Conservation (phyloP, 441 rosid species). For the Breynia disticha region DNA sequence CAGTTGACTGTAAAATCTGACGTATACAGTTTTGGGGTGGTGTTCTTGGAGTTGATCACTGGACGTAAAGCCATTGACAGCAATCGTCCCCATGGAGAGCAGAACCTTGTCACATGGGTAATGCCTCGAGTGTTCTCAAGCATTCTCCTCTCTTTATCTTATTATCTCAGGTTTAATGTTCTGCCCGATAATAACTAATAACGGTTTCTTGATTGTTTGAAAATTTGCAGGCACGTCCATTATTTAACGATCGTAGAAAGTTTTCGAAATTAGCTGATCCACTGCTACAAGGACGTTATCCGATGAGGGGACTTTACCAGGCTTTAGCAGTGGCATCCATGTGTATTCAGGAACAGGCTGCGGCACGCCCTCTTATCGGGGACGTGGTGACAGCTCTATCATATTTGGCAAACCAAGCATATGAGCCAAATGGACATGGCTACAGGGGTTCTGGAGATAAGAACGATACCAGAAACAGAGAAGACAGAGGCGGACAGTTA, state of each 20-base stretch:
- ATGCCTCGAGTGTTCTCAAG: slow-evolving; percentile 6
- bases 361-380: slow-evolving; percentile 81
- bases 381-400: slow-evolving; percentile 95
- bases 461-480: slow-evolving; percentile 49
- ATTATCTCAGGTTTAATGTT: neutral
- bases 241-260: slow-evolving; percentile 75
- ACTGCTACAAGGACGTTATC: slow-evolving; percentile 58
- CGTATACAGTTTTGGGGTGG: slow-evolving; percentile 92
- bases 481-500: slow-evolving; percentile 53
- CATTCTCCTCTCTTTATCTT: neutral
- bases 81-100: slow-evolving; percentile 81
- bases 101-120: slow-evolving; percentile 92
- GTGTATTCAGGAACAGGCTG: slow-evolving; percentile 97
- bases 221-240: slow-evolving; percentile 64
- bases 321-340: slow-evolving; percentile 95
- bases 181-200: slow-evolving; percentile 1
- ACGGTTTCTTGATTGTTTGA: slow-evolving; percentile 7
- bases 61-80: slow-evolving; percentile 91
- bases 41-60: slow-evolving; percentile 80
- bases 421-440: slow-evolving; percentile 45
- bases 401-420: slow-evolving; percentile 75
- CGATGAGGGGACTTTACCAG: slow-evolving; percentile 83
- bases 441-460: slow-evolving; percentile 30
- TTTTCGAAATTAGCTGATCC: slow-evolving; percentile 79
- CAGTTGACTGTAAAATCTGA: slow-evolving; percentile 93